phyloP scores from a whole-genome alignment of 2,329 filamentous ascomycete genomes.

The Sordariomycetes sp. region DNA sequence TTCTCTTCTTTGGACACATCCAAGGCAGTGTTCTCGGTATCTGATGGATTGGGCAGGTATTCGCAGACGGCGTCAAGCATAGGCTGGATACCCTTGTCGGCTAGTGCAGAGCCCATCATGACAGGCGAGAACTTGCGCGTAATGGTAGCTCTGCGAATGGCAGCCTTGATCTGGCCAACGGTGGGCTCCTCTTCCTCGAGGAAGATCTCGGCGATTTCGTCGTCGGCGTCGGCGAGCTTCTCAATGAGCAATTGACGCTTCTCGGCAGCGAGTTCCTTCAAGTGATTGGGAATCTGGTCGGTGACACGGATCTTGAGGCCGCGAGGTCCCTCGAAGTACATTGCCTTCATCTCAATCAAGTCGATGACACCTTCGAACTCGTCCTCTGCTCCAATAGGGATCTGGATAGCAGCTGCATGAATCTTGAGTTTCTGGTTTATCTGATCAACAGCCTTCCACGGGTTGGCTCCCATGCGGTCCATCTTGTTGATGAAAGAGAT shows the following conservation, averaged over 20 bases:
- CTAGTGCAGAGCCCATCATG: conserved; percentile 91
- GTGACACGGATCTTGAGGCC: conserved; percentile 69
- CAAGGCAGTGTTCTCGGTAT: conserved; percentile 83
- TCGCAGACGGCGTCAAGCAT: conserved; percentile 97
- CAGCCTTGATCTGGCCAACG: conserved; percentile 76
- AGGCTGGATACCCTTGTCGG: conserved; percentile 89
- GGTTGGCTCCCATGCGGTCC: conserved; percentile 97
- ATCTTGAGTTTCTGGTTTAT: conserved; percentile 96
- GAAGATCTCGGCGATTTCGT: conserved; percentile 94
- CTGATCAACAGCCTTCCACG: conserved; percentile 94
- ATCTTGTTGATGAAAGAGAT: conserved; percentile 99
- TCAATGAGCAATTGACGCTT: conserved; percentile 83
- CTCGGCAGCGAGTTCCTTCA: conserved; percentile 68
- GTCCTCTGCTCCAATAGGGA: conserved; percentile 89
- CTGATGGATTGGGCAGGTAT: conserved; percentile 83
- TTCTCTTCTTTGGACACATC: conserved; percentile 73
- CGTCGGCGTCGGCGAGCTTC: conserved; percentile 92
- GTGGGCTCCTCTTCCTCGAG: conserved; percentile 78
- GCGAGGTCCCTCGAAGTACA: conserved; percentile 81
- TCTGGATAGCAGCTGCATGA: conserved; percentile 83
- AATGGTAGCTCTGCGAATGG: conserved; percentile 87
- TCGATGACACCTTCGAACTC: conserved; percentile 90
- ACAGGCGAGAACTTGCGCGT: conserved; percentile 85
- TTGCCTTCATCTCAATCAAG: conserved; percentile 80
- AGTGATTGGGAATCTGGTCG: conserved; percentile 74